Evolutionary conservation across 768 basidiomycete species (phyloP), one percentile per base, ranked within the genome.

Genomic region (Tremella yokohamensis): DNA sequence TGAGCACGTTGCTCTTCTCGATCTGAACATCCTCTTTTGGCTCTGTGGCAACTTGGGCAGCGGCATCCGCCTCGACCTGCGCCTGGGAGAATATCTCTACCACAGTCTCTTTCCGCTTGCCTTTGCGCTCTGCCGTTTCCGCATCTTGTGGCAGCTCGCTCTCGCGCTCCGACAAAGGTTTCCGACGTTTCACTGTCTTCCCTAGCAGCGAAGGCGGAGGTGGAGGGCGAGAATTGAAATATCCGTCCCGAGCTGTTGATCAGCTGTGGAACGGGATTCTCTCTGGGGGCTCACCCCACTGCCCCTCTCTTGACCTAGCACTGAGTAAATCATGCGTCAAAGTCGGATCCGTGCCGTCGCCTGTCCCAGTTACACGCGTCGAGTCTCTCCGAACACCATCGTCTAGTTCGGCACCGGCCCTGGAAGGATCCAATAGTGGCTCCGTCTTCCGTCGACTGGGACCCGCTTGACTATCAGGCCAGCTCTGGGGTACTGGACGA

Each of bases 1-100:
- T 86, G 42, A 98, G 79, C 2, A 97, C 89, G 72, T 98, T 98
- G 67, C 89, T 92, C 81, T 98, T 98, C 80, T 98, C 93, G 53
- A 94, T 65, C 39, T 62, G 62, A 1, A 76, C 64, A 37, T 66
- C 62, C n/a, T 70, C 68, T 40, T 61, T 67, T 18, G 38, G 22
- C 12, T 48, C 56, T 47, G 57, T 56, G 13, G 11, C 40, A 16
- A 38, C 55, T 24, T 50, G 44, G 11, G 53, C 22, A 39, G 52
- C 53, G 11, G 51, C 40, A 48, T 58, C 51, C 13, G 11, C 11
- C 16, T 57, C 58, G 9, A 59, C 29, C 24, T 63, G 56, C 11
- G 54, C 49, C 15, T 45, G n/a, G 29, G 42, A 45, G 42, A 18
- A 45, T n/a, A 45, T 45, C n/a, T 45, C 42, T 4, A 15, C n/a